Evolutionary conservation across 2,329 filamentous ascomycete species (phyloP).

Genomic region (Alternaria gaisen): DNA sequence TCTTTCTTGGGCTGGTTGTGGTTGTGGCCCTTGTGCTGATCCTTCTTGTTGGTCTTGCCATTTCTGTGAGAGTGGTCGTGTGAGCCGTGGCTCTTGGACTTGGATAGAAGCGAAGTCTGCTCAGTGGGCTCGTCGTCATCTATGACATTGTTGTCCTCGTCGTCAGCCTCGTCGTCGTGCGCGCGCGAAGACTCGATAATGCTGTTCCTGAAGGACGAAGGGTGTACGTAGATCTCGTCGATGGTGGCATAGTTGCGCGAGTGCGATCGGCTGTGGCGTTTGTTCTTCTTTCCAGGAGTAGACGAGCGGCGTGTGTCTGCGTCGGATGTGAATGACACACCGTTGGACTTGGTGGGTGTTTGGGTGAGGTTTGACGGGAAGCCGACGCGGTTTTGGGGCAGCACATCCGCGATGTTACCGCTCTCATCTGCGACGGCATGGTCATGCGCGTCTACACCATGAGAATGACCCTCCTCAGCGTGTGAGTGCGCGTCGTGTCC

Average conservation of each 20-base stretch:
- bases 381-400: constrained; percentile 69
- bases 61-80: constrained; percentile 22
- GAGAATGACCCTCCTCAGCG: constrained; percentile 62
- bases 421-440: constrained; percentile 63
- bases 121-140: constrained; percentile 52
- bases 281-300: constrained; percentile 49
- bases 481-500: constrained; percentile 54
- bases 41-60: constrained; percentile 33
- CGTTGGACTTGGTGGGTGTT: constrained; percentile 25
- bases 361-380: constrained; percentile 49
- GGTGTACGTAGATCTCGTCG: constrained; percentile 82
- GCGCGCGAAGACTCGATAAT: constrained; percentile 85
- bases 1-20: constrained; percentile 78
- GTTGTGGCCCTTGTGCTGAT: constrained; percentile 74
- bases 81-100: constrained; percentile 37
- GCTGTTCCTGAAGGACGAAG: constrained; percentile 87
- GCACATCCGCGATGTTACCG: constrained; percentile 68
- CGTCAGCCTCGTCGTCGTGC: constrained; percentile 62
- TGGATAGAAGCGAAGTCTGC: constrained; percentile 48
- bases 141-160: constrained; percentile 62
- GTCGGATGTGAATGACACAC: constrained; percentile 24
- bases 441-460: constrained; percentile 56
- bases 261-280: constrained; percentile 69
- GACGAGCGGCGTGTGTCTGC: constrained; percentile 34
- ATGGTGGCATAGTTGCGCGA: constrained; percentile 64